Base-by-base conservation (phyloP, 2,329 filamentous ascomycete genomes). In the Nemania sp. region DNA sequence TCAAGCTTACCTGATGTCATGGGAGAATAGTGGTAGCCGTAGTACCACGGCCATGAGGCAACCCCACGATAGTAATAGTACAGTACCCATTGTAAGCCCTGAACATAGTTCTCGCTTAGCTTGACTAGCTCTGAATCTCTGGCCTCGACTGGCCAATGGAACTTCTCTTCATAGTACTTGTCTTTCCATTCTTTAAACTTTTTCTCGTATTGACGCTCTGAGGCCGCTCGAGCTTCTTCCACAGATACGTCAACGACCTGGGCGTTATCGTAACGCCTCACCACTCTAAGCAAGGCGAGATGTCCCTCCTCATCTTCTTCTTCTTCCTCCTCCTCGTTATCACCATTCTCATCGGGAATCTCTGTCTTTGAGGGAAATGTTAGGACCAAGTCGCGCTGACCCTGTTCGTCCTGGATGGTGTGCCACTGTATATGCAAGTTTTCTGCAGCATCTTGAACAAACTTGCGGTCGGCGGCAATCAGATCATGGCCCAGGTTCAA, bases 21-120 rank as follows among this genome's bases (percentile, higher is more conserved):
- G 1, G 95, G 95, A 10, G 96, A 90, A 76, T 99, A 99, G 77
- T 99, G 96, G 76, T 97, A 99, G 62, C 83, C 83, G 76, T 97
- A 99, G 78, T 91, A 99, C 95, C 95, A 99, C 13, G 95, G 92
- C 95, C 95, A 99, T 12, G 94, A 98, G 15, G 92, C 95, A 62
- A 99, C 95, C 64, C 95, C 95, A 55, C 89, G 89, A 78, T 99
- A 99, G 77, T 99, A 99, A 80, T 99, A 99, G 76, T 90, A 97
- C 51, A 99, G 81, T 45, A 99, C 95, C 96, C 95, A 99, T 75
- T 99, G 95, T 62, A 99, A 79, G 63, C 95, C 95, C 77, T 99
- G 91, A 6, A 99, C 92, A 71, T 99, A 99, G 77, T 98, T 99
- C 76, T 98, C 92, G 25, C 91, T 90, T 62, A 99, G 81, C 65